These are phyloP conservation scores for Ophiostoma ulmi DNA, from an alignment of 2,329 filamentous ascomycete species.

Conservation along the genomic window DNA sequence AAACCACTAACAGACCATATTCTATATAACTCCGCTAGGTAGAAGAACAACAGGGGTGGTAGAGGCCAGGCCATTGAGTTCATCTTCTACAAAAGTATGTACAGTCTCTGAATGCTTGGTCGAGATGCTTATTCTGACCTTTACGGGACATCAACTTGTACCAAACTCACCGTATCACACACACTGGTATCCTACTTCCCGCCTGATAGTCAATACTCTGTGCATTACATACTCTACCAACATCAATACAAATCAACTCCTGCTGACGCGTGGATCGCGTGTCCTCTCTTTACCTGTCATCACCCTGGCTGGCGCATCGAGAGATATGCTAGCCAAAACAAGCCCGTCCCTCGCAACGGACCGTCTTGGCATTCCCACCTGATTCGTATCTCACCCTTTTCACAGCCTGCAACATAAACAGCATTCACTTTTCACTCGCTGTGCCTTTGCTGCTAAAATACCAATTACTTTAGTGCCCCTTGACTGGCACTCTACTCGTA, in stretches of 20 bases:
- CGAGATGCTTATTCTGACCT: no score
- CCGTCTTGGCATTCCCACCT: constrained; percentile 20
- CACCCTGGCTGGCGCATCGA: neutral
- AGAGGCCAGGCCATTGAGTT: neutral
- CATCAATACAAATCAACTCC: neutral
- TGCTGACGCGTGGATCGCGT: constrained; percentile 2
- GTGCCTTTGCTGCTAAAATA: no score
- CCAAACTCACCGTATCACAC: no score
- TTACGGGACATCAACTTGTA: no score
- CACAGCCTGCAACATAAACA: neutral
- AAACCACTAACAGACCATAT: neutral
- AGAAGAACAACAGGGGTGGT: neutral
- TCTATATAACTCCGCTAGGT: neutral
- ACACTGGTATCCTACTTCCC: no score
- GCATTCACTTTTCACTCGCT: no score
- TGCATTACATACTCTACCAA: neutral
- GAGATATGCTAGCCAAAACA: constrained; percentile 17
- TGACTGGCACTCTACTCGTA: no score
- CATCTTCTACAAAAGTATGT: neutral
- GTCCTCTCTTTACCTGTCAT: neutral
- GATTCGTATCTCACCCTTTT: constrained; percentile 15
- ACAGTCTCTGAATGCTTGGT: no score
- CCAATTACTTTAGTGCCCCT: no score
- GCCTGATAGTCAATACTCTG: neutral
- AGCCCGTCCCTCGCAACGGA: constrained; percentile 11